Evolutionary conservation across 352 stramenopile genomes (phyloP).

Genomic region (Pythium phragmitis): DNA sequence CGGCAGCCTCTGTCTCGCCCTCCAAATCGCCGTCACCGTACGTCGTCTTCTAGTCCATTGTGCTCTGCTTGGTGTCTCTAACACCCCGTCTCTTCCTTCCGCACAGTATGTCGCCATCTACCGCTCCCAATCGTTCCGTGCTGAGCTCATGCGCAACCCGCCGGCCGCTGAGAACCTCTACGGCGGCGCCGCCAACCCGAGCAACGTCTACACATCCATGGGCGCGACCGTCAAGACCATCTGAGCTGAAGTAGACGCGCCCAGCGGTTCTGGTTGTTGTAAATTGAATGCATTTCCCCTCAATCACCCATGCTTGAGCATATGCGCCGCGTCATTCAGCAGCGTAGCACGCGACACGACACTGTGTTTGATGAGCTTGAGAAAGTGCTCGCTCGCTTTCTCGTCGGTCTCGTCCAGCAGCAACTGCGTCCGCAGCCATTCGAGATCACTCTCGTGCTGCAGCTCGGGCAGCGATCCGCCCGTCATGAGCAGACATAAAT

Average conservation of each 20-base stretch:
- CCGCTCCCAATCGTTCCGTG: constrained; percentile 71
- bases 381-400: constrained; percentile 28
- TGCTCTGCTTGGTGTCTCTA: not conserved
- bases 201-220: constrained; percentile 72
- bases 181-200: constrained; percentile 32
- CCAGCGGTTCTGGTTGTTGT: not conserved
- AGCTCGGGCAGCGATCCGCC: constrained; percentile 40
- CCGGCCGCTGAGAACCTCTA: constrained; percentile 79
- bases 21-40: constrained; percentile 75
- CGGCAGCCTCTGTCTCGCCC: constrained; percentile 60
- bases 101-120: constrained; percentile 71
- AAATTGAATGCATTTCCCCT: constrained; percentile 12
- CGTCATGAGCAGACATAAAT: constrained; percentile 38
- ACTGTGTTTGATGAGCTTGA: constrained; percentile 40
- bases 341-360: constrained; percentile 35
- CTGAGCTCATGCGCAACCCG: constrained; percentile 83
- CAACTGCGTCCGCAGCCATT: constrained; percentile 35
- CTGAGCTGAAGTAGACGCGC: constrained; percentile 17
- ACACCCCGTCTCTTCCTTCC: not conserved
- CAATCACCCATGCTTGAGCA: constrained; percentile 36
- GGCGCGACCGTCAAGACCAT: constrained; percentile 70
- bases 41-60: not conserved
- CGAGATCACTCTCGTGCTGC: constrained; percentile 29
- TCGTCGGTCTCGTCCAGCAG: constrained; percentile 33
- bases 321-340: constrained; percentile 46